Evolutionary conservation across 768 basidiomycete species (phyloP).

Genomic region (Psilocybe azurescens): DNA sequence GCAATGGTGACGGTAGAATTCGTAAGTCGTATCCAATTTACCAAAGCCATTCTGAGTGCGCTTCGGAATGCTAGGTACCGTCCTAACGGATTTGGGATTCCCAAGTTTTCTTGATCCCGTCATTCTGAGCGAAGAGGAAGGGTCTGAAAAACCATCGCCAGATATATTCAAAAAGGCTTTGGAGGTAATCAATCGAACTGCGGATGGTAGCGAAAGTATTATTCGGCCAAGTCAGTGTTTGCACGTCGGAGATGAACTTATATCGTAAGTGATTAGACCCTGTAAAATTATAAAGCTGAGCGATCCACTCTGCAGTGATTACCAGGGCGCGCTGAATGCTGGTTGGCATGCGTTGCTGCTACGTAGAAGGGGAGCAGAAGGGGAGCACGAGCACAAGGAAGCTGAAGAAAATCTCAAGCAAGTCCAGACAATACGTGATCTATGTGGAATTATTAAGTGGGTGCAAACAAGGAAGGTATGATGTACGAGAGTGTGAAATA

Average conservation of each 20-base stretch:
- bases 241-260: slow-evolving; percentile 80
- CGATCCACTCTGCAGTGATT: slow-evolving; percentile 57
- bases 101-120: slow-evolving; percentile 53
- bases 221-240: slow-evolving; percentile 51
- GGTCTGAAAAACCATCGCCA: slow-evolving; percentile 68
- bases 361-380: slow-evolving; percentile 52
- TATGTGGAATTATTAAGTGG: slow-evolving; percentile 28
- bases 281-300: background rate
- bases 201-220: slow-evolving; percentile 18
- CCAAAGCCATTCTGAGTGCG: background rate
- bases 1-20: slow-evolving; percentile 77
- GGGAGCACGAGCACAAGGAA: slow-evolving; percentile 49
- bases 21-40: slow-evolving; percentile 39
- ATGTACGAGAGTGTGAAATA: slow-evolving; percentile 1
- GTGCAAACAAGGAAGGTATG: background rate
- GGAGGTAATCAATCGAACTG: slow-evolving; percentile 32
- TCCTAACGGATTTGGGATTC: slow-evolving; percentile 68
- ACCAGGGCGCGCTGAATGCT: slow-evolving; percentile 58
- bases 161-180: slow-evolving; percentile 61
- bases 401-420: slow-evolving; percentile 42
- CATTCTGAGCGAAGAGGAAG: slow-evolving; percentile 73
- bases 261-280: slow-evolving; percentile 47
- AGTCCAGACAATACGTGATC: slow-evolving; percentile 40
- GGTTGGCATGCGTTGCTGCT: slow-evolving; percentile 66
- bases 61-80: slow-evolving; percentile 35